Evolutionary conservation across 2,329 filamentous ascomycete species (phyloP).

Genomic region (Didymella pinodella): DNA sequence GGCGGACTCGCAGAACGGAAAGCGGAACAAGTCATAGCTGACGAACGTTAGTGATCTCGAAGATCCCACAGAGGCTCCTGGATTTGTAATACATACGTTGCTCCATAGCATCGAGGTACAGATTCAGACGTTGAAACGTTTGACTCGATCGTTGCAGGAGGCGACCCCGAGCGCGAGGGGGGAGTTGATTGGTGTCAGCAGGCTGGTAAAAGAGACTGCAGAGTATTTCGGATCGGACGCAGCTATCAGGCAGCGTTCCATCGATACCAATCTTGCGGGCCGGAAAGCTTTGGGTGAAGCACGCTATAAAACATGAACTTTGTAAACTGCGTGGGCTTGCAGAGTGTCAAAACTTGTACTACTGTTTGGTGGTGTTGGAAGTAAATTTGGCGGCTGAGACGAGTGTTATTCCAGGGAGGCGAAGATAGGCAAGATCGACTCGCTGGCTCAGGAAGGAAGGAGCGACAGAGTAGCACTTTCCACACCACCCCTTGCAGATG

Average conservation of each 20-base stretch:
- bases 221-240: conserved; percentile 34
- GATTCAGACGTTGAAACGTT: conserved; percentile 32
- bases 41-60: conserved; percentile 16
- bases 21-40: conserved; percentile 2
- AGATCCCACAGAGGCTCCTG: conserved; percentile 30
- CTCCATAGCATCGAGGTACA: conserved; percentile 37
- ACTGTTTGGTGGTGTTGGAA: background rate
- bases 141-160: conserved; percentile 39
- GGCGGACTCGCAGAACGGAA: background rate
- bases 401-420: background rate
- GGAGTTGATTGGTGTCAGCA: conserved; percentile 28
- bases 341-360: background rate
- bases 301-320: background rate
- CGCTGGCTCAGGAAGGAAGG: background rate
- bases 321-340: background rate
- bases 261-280: conserved; percentile 29
- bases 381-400: background rate
- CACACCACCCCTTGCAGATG: too few species aligned
- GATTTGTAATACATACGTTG: conserved; percentile 31
- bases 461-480: background rate
- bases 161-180: conserved; percentile 30
- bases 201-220: conserved; percentile 29
- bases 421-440: background rate
- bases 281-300: conserved; percentile 34
- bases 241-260: conserved; percentile 23